Conservation (phyloP, 2,329 filamentous ascomycete species). For the Microcyclosporella mali region DNA sequence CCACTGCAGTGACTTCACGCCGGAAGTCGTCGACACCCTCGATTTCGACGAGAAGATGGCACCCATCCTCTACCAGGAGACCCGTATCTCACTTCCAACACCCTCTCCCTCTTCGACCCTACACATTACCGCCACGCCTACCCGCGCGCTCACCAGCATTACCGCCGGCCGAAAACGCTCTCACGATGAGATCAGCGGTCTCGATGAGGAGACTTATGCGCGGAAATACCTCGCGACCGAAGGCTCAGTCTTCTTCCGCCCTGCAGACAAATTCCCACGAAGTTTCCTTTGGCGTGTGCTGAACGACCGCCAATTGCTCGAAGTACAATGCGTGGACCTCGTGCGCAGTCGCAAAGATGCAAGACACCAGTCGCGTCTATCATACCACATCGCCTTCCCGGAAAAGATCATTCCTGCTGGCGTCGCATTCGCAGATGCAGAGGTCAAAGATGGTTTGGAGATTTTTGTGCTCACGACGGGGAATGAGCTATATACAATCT, state of each 20-base stretch:
- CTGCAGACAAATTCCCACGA: conserved; percentile 67
- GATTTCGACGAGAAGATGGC: neutral
- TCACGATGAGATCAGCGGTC: conserved; percentile 35
- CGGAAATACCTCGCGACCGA: conserved; percentile 67
- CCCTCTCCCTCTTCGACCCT: conserved; percentile 49
- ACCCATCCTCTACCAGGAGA: conserved; percentile 30
- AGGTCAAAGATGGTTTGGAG: conserved; percentile 69
- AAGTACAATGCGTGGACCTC: conserved; percentile 76
- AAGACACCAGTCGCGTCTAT: conserved; percentile 45
- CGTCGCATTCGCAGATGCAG: conserved; percentile 73
- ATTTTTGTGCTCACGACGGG: conserved; percentile 72
- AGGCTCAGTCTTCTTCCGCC: conserved; percentile 78
- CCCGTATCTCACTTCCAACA: conserved; percentile 20
- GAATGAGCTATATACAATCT: conserved; percentile 78
- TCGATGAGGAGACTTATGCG: conserved; percentile 70
- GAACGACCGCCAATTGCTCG: conserved; percentile 71
- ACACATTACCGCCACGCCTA: conserved; percentile 55
- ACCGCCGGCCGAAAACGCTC: conserved; percentile 29
- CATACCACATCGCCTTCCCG: conserved; percentile 71
- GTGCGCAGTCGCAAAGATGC: conserved; percentile 49
- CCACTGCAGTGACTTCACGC: too few species aligned
- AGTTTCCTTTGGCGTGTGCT: conserved; percentile 88
- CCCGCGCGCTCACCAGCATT: conserved; percentile 54
- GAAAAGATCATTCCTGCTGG: conserved; percentile 74
- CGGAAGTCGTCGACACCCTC: too few species aligned